Evolutionary conservation across 192 early-diverging fungal genomes (phyloP).

Genomic region (Coemansia sp.): DNA sequence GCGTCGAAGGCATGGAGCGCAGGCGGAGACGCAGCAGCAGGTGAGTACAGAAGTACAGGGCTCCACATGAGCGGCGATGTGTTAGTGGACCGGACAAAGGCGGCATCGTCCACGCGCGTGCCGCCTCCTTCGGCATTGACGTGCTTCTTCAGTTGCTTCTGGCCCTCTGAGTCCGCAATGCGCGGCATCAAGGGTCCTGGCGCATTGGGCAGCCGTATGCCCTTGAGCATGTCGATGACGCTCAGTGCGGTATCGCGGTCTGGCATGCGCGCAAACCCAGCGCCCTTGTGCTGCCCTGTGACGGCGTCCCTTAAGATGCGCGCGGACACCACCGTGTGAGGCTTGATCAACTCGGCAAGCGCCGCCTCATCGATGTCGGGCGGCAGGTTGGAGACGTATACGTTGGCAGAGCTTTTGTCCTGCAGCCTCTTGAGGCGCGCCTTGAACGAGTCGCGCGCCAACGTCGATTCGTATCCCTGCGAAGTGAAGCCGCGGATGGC

Average conservation of each 20-base stretch:
- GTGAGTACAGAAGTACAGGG: constrained; percentile 47
- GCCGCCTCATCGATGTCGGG: constrained; percentile 70
- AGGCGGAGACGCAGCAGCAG: constrained; percentile 25
- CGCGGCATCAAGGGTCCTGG: constrained; percentile 72
- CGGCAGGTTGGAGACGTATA: constrained; percentile 86
- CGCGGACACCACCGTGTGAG: constrained; percentile 68
- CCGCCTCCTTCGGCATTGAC: constrained; percentile 33
- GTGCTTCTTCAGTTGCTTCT: constrained; percentile 77
- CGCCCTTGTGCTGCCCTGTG: constrained; percentile 70
- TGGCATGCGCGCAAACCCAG: constrained; percentile 77
- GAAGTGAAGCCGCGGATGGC: constrained; percentile 73
- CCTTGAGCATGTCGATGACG: constrained; percentile 72
- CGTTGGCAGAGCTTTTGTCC: constrained; percentile 74
- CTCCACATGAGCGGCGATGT: constrained; percentile 51
- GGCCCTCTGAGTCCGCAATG: constrained; percentile 78
- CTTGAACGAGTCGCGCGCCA: constrained; percentile 80
- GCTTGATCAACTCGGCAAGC: constrained; percentile 66
- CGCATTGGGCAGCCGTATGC: constrained; percentile 60
- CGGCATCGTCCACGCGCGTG: background rate
- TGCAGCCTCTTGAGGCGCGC: constrained; percentile 70
- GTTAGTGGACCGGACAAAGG: constrained; percentile 20
- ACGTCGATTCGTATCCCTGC: constrained; percentile 69
- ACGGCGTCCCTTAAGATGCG: constrained; percentile 73
- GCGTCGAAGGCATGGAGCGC: background rate
- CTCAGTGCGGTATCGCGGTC: constrained; percentile 68